These are phyloP conservation scores for Colletotrichum liaoningense DNA, from an alignment of 2,329 filamentous ascomycete species.

Conservation along the genomic window DNA sequence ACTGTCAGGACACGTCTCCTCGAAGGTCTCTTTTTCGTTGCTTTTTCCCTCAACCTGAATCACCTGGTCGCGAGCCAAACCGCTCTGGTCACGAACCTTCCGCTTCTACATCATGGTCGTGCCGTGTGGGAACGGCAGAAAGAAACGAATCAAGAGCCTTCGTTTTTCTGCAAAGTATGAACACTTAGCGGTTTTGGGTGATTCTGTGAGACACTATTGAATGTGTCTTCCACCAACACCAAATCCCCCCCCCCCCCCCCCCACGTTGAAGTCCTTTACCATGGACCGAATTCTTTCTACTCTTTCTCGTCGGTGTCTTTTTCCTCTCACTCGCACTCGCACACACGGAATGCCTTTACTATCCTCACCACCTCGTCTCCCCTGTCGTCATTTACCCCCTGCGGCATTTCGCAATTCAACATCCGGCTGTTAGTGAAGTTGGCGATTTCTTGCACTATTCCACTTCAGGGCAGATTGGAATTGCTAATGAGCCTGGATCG, in stretches of 20 bases:
- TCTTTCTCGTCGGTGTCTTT: conserved; percentile 1
- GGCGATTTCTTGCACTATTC: background rate
- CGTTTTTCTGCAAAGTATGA: background rate
- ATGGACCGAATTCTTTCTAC: background rate
- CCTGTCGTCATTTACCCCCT: background rate
- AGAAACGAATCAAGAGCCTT: conserved; percentile 16
- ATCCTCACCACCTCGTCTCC: background rate
- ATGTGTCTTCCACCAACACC: background rate
- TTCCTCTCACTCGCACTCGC: background rate
- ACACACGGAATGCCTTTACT: too few relatives aligned
- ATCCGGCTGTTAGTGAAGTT: background rate
- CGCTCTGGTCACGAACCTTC: background rate
- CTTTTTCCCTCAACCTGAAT: conserved; percentile 24
- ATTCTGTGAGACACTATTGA: conserved; percentile 18
- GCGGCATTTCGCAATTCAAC: background rate
- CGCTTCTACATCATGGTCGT: background rate
- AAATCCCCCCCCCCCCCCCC: conserved; percentile 6
- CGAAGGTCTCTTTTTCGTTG: conserved; percentile 18
- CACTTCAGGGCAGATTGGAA: background rate
- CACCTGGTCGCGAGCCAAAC: conserved; percentile 5
- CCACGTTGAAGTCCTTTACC: background rate
- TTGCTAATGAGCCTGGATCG: background rate
- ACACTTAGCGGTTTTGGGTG: conserved; percentile 4
- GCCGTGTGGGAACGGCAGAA: conserved; percentile 9
- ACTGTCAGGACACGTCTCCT: conserved; percentile 25